Evolutionary conservation across 139 green algal genomes (phyloP).

Genomic region (Zygnema cylindricum): DNA sequence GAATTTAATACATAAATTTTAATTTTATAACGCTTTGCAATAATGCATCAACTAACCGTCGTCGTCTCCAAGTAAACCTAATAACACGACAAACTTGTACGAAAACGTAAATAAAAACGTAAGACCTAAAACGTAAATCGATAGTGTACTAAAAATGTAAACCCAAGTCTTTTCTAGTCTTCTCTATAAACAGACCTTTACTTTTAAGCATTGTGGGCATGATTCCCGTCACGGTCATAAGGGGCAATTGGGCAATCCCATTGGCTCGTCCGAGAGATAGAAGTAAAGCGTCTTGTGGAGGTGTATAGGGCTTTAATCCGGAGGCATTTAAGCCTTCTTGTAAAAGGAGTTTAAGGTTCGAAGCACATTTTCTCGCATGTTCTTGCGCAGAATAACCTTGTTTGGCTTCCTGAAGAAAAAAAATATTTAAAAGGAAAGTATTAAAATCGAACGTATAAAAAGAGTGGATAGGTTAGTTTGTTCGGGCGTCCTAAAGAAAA

Average conservation of each 20-base stretch:
- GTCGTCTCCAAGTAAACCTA: no score
- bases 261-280: slow-evolving; percentile 49
- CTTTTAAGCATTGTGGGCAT: slow-evolving; percentile 54
- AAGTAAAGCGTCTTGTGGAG: slow-evolving; percentile 18
- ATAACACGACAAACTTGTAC: no score
- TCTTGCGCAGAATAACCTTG: slow-evolving; percentile 45
- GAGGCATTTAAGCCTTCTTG: not conserved
- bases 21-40: no score
- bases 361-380: not conserved
- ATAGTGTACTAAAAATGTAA: no score
- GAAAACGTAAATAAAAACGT: no score
- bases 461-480: no score
- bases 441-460: no score
- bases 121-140: no score
- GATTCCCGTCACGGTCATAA: slow-evolving; percentile 43
- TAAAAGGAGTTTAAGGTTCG: slow-evolving; percentile 33
- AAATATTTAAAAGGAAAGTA: no score
- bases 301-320: slow-evolving; percentile 38
- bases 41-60: no score
- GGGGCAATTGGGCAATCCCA: slow-evolving; percentile 40
- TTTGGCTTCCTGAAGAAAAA: slow-evolving; percentile 45
- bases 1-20: no score
- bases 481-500: no score
- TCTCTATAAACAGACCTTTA: slow-evolving; percentile 58
- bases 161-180: slow-evolving; percentile 36